These are phyloP conservation scores for Penicillium sp. DNA, from an alignment of 2,329 filamentous ascomycete species.

Conservation along the genomic window DNA sequence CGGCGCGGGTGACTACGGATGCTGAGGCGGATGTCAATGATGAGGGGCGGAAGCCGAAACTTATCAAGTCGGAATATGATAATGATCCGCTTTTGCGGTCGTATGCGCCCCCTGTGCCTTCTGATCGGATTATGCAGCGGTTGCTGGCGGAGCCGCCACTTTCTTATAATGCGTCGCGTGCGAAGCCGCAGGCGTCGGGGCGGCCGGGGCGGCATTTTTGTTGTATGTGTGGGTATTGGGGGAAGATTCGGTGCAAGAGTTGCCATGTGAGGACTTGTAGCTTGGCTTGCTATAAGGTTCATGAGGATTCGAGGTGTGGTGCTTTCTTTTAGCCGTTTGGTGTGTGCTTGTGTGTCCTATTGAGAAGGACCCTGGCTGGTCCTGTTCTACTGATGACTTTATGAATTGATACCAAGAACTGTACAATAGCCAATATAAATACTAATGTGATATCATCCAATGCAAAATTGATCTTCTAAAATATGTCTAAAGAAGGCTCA, in stretches of 20 bases:
- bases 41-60: constrained; percentile 12
- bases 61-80: constrained; percentile 33
- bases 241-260: constrained; percentile 41
- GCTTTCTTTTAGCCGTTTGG: constrained; percentile 28
- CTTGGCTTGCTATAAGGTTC: constrained; percentile 40
- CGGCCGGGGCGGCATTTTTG: constrained; percentile 39
- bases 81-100: constrained; percentile 37
- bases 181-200: constrained; percentile 26
- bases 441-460: not conserved
- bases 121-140: constrained; percentile 39
- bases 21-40: constrained; percentile 10
- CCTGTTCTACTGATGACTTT: constrained; percentile 11
- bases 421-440: constrained; percentile 11
- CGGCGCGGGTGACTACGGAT: constrained; percentile 11
- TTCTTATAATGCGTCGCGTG: constrained; percentile 40
- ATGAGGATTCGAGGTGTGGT: constrained; percentile 42
- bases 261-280: constrained; percentile 42
- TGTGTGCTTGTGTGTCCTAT: constrained; percentile 2
- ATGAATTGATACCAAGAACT: constrained; percentile 15
- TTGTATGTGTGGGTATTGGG: constrained; percentile 45
- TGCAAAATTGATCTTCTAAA: not conserved
- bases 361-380: not conserved
- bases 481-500: constrained; percentile 30
- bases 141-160: constrained; percentile 41
- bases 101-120: constrained; percentile 37